Evolutionary conservation across 2,329 filamentous ascomycete genomes (phyloP), one percentile per base, ranked within the genome.

Genomic region (Colletotrichum sp.): DNA sequence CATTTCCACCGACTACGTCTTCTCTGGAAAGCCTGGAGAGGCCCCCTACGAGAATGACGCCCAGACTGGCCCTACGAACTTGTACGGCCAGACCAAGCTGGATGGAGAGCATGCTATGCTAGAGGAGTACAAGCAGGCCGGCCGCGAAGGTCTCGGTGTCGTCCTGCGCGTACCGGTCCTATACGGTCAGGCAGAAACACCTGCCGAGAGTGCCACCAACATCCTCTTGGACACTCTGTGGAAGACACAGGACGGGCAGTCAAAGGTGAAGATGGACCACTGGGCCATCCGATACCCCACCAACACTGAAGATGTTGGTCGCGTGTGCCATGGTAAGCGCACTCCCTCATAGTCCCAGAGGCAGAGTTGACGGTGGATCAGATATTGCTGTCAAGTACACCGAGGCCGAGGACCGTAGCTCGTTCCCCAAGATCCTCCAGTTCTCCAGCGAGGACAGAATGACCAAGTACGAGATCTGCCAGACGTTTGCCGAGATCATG

Each of bases 401-500:
- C 70, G 84, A 83, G 6, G 84, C 87, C 15, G 80, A 83, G 52
- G 87, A 90, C 49, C 86, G 88, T 67, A 83, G 87, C 13, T 82
- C 86, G 19, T 85, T 98, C 52, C 96, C 96, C 0, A 86, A 82
- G 32, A 90, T 96, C 59, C 88, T 98, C 22, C 96, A 98, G 71
- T 98, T 98, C 85, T 95, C 94, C 5, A 95, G 95, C 62, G 95
- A 98, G 84, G 95, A 98, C 79, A 91, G 89, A 78, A 94, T 93
- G 88, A 98, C 96, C 63, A 98, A 98, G 87, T 98, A 96, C 84
- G 93, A 96, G 83, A 98, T 98, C 72, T 96, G 95, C 83, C 87
- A 95, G 85, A 86, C 90, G 12, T 93, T 98, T 81, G 94, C 92
- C 6, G 92, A 95, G 75, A 95, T 98, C 75, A 92, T 98, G 89